A percentile compares a stretch with the other conserved stretches of the same genome.
Conservation (phyloP, 768 basidiomycete species). For the Auricularia auricula-judae region DNA sequence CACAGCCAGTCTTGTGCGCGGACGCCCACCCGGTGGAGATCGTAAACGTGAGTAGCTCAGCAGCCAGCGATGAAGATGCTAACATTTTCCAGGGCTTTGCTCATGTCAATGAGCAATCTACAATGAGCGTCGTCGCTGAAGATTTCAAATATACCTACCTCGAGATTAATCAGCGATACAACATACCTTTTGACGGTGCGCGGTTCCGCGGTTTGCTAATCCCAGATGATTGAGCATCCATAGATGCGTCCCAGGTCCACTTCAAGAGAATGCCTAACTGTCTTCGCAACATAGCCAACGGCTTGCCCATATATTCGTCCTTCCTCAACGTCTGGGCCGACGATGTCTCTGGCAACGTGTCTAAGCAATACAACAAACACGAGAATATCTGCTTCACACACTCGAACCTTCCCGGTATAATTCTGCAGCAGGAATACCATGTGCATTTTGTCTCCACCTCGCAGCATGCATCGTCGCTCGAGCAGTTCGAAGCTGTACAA, state of each 20-base stretch:
- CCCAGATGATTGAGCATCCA: no score
- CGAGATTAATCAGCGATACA: no score
- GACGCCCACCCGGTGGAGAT: neutral
- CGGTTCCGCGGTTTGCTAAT: no score
- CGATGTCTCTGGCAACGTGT: conserved; percentile 32
- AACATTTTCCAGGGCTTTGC: no score
- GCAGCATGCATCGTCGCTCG: conserved; percentile 22
- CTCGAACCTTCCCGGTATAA: conserved; percentile 22
- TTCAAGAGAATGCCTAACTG: conserved; percentile 7
- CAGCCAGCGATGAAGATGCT: neutral
- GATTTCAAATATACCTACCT: no score
- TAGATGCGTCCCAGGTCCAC: neutral
- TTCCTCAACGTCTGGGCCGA: conserved; percentile 34
- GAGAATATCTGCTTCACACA: conserved; percentile 30
- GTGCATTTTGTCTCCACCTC: conserved; percentile 31
- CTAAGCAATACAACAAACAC: conserved; percentile 19
- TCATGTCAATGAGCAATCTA: no score
- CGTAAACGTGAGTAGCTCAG: neutral
- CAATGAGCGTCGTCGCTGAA: no score
- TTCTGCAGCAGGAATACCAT: conserved; percentile 27
- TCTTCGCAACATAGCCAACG: conserved; percentile 3
- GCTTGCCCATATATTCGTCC: conserved; percentile 17
- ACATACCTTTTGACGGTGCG: neutral
- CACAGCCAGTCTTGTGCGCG: neutral
- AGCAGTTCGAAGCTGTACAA: conserved; percentile 27